phyloP scores from a whole-genome alignment of 1,284 basidiomycete genomes.

The Marasmius oreades region DNA sequence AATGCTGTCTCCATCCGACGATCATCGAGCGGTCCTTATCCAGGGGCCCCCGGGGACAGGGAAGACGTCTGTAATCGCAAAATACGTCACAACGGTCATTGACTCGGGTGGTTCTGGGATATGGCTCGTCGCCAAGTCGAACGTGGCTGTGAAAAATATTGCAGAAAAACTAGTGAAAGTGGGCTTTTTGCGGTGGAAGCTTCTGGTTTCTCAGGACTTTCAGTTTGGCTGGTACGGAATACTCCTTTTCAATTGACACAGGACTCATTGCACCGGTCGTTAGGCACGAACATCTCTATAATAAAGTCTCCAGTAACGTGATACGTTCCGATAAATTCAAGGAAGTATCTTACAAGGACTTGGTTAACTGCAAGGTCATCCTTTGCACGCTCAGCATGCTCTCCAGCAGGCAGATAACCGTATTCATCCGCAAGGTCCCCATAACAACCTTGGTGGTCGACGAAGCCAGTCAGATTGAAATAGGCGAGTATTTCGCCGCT shows the following conservation, averaged over 20 bases:
- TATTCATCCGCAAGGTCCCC: conserved; percentile 38
- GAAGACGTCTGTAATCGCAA: conserved; percentile 64
- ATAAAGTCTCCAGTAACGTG: conserved; percentile 36
- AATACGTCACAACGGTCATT: conserved; percentile 45
- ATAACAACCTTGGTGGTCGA: conserved; percentile 53
- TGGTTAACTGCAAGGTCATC: conserved; percentile 49
- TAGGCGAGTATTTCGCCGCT: conserved; percentile 51
- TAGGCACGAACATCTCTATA: conserved; percentile 76
- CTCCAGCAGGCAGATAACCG: conserved; percentile 38
- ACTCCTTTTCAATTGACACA: conserved; percentile 10
- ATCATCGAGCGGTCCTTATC: conserved; percentile 45
- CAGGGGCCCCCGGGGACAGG: conserved; percentile 61
- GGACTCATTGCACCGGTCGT: conserved; percentile 4
- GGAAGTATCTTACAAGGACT: conserved; percentile 15
- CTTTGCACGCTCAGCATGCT: conserved; percentile 75
- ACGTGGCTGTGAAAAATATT: conserved; percentile 56
- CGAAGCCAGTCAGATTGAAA: conserved; percentile 65
- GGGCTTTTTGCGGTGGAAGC: conserved; percentile 33
- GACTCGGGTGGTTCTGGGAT: conserved; percentile 37
- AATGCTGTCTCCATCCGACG: conserved; percentile 44
- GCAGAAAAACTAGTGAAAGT: conserved; percentile 40
- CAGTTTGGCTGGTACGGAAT: conserved; percentile 52
- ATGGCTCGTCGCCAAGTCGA: conserved; percentile 71
- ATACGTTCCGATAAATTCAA: conserved; percentile 49
- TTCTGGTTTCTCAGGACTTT: conserved; percentile 44